These are phyloP conservation scores for Paracoccidioides brasiliensis DNA, from an alignment of 2,329 filamentous ascomycete species.

Conservation along the genomic window DNA sequence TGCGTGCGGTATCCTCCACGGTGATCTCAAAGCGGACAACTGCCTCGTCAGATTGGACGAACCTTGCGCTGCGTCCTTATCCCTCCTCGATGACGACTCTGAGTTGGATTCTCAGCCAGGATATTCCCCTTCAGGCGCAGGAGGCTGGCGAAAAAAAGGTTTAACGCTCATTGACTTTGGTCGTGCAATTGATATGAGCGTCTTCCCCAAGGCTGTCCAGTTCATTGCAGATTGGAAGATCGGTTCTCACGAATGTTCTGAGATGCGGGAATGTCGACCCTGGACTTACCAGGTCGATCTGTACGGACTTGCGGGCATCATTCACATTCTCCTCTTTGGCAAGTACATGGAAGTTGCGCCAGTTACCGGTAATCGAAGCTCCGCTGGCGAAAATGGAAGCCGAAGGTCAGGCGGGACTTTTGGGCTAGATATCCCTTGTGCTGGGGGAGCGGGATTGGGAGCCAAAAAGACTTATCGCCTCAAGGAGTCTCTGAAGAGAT, in stretches of 20 bases:
- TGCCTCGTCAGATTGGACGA: conserved; percentile 80
- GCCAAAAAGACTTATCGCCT: conserved; percentile 58
- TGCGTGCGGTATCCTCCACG: conserved; percentile 65
- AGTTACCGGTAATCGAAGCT: conserved; percentile 18
- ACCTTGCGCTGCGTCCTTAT: conserved; percentile 12
- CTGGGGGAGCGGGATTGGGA: conserved; percentile 6
- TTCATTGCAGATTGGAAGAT: conserved; percentile 97
- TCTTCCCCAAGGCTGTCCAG: conserved; percentile 60
- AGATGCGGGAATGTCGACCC: conserved; percentile 84
- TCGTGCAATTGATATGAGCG: conserved; percentile 82
- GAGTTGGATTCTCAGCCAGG: conserved; percentile 29
- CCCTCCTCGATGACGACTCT: conserved; percentile 18
- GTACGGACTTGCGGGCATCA: conserved; percentile 74
- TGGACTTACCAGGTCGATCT: conserved; percentile 99
- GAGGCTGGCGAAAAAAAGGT: conserved; percentile 70
- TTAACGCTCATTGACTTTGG: conserved; percentile 89
- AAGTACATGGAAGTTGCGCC: conserved; percentile 76
- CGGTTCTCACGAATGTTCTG: conserved; percentile 72
- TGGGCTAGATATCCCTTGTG: neutral
- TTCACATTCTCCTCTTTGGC: conserved; percentile 84
- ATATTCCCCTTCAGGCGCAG: conserved; percentile 60
- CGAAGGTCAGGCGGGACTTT: neutral
- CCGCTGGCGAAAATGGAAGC: neutral
- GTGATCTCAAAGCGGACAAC: conserved; percentile 92
- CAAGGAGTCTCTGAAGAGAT: conserved; percentile 73